phyloP scores from a whole-genome alignment of 108 stramenopile genomes.

The Mediolabrus comicus region DNA sequence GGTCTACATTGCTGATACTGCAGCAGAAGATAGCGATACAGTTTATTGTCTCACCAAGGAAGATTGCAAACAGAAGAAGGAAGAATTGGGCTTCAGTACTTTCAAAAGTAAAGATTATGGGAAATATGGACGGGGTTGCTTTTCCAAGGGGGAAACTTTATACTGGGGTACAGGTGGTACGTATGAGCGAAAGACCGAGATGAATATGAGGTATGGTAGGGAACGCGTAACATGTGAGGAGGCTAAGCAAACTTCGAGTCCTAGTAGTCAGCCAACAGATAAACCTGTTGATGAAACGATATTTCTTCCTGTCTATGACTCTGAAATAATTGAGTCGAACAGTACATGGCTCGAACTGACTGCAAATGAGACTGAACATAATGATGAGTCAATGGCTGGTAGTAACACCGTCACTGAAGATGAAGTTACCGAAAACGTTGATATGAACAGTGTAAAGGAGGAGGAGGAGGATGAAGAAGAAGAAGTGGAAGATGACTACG shows the following conservation, averaged over 20 bases:
- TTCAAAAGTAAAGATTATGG: neutral
- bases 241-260: neutral
- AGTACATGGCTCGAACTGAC: too few relatives aligned
- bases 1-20: neutral
- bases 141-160: neutral
- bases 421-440: neutral
- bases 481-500: neutral
- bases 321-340: too few relatives aligned
- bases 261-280: neutral
- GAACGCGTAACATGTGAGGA: neutral
- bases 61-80: neutral
- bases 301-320: too few relatives aligned
- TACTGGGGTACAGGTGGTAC: neutral
- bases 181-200: neutral
- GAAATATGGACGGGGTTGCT: neutral
- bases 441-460: too few relatives aligned
- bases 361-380: too few relatives aligned
- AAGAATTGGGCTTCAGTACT: neutral
- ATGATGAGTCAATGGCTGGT: too few relatives aligned
- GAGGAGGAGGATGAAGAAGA: too few relatives aligned
- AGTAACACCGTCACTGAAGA: too few relatives aligned
- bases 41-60: neutral
- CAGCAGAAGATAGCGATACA: neutral
- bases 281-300: neutral
- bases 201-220: neutral